A percentile compares a stretch with the other conserved stretches of the same genome.
These are phyloP conservation scores for Phaseolus coccineus DNA, from an alignment of 331 rosid genomes.

Conservation along the genomic window DNA sequence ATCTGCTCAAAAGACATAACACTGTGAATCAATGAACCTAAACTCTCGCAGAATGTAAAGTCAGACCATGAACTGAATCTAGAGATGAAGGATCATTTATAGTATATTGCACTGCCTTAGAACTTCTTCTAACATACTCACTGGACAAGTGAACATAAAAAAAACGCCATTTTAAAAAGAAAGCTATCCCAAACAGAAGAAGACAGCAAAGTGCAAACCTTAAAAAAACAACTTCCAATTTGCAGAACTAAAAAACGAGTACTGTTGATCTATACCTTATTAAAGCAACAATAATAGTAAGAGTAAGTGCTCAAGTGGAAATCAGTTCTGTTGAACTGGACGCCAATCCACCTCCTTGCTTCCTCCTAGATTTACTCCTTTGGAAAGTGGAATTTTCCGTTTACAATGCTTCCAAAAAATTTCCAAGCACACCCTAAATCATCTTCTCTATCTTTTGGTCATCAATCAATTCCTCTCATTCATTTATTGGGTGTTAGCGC, in stretches of 20 bases:
- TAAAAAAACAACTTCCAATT: conserved; percentile 1
- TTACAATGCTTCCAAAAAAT: no score
- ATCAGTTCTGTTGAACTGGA: no score
- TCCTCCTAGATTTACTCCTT: no score
- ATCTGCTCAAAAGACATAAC: not conserved
- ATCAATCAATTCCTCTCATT: not conserved
- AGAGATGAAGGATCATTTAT: not conserved
- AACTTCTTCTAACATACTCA: not conserved
- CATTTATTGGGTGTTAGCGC: not conserved
- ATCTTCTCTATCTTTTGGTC: not conserved
- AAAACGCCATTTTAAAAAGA: conserved; percentile 6
- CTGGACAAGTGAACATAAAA: not conserved
- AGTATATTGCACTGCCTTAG: conserved; percentile 2
- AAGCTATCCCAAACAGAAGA: conserved; percentile 16
- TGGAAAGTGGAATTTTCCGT: no score
- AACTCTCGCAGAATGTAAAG: not conserved
- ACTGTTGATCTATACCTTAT: not conserved
- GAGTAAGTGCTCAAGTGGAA: not conserved
- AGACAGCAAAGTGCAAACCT: not conserved
- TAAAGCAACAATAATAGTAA: not conserved
- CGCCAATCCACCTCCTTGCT: no score
- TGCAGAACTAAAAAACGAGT: not conserved
- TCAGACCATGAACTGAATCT: not conserved
- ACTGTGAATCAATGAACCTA: not conserved
- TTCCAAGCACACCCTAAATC: not conserved